A percentile compares a stretch with the other conserved stretches of the same genome.
phyloP scores from a whole-genome alignment of 2,329 filamentous ascomycete species.

The Pleurostoma richardsiae region DNA sequence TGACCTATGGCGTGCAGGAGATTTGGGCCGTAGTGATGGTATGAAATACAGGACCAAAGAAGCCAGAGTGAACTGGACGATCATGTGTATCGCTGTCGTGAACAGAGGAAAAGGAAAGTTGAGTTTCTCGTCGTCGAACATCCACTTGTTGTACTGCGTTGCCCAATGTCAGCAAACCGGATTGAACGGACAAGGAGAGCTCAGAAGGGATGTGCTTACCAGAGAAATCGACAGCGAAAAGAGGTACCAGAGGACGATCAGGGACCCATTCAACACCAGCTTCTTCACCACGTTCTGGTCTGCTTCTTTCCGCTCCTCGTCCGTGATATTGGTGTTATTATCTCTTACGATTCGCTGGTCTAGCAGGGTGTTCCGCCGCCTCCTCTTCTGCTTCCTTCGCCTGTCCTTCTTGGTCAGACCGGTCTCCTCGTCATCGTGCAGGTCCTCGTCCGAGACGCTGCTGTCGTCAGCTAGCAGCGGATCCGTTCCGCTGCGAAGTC shows the following conservation, averaged over 20 bases:
- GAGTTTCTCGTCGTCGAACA: slow-evolving; percentile 82
- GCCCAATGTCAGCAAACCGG: slow-evolving; percentile 1
- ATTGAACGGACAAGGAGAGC: slow-evolving; percentile 22
- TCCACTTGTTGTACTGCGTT: slow-evolving; percentile 95
- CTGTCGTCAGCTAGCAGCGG: slow-evolving; percentile 29
- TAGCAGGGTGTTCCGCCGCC: slow-evolving; percentile 61
- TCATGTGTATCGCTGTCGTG: slow-evolving; percentile 92
- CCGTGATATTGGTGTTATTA: slow-evolving; percentile 57
- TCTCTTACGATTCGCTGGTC: slow-evolving; percentile 64
- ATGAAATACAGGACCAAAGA: slow-evolving; percentile 74
- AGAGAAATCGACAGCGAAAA: slow-evolving; percentile 93
- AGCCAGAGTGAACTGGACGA: slow-evolving; percentile 83
- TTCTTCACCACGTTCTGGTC: slow-evolving; percentile 67
- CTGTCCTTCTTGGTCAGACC: slow-evolving; percentile 73
- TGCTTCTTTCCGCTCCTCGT: slow-evolving; percentile 69
- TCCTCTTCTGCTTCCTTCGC: slow-evolving; percentile 60
- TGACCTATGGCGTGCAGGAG: slow-evolving; percentile 30
- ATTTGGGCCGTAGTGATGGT: slow-evolving; percentile 71
- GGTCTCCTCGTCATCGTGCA: slow-evolving; percentile 84
- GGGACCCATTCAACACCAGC: slow-evolving; percentile 66
- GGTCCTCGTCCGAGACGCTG: slow-evolving; percentile 64
- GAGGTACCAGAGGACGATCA: slow-evolving; percentile 83
- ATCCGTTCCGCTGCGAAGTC: slow-evolving; percentile 6
- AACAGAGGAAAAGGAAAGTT: slow-evolving; percentile 95
- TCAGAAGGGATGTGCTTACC: slow-evolving; percentile 36